phyloP scores from a whole-genome alignment of 345 rosid genomes.

The Hibiscus tridactylites region DNA sequence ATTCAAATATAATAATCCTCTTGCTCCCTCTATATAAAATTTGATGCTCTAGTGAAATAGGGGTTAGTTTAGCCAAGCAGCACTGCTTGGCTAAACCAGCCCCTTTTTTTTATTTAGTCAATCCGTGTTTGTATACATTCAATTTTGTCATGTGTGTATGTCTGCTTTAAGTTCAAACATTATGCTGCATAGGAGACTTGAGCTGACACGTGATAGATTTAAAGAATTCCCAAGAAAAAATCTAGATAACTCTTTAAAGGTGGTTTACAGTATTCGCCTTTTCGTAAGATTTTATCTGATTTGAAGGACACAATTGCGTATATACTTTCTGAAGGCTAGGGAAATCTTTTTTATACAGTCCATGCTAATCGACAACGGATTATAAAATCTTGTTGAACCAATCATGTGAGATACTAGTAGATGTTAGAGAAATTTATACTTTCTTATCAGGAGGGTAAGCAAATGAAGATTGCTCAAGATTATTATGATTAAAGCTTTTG shows the following conservation, averaged over 20 bases:
- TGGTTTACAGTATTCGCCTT: neutral
- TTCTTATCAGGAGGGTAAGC: neutral
- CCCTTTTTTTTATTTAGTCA: conserved; percentile 15
- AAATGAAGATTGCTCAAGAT: neutral
- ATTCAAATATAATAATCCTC: neutral
- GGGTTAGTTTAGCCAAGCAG: conserved; percentile 29
- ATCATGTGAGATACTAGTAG: neutral
- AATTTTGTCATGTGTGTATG: neutral
- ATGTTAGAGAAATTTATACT: neutral
- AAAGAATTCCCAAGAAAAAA: too few relatives aligned
- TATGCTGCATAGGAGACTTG: neutral
- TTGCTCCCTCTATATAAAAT: neutral
- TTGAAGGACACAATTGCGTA: neutral
- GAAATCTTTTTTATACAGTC: neutral
- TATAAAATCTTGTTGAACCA: neutral
- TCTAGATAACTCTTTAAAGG: neutral
- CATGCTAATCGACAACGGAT: neutral
- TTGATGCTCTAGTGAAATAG: conserved; percentile 1
- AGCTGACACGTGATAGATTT: neutral
- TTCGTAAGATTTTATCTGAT: neutral
- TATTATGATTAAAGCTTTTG: neutral
- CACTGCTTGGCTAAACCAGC: conserved; percentile 20
- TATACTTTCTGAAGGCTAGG: neutral
- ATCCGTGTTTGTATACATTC: neutral
- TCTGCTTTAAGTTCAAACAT: neutral